Percentiles rank a stretch among this genome's conserved stretches.
These are phyloP conservation scores for Fraxinus quadrangulata DNA, from an alignment of 257 asterid species.

Conservation along the genomic window DNA sequence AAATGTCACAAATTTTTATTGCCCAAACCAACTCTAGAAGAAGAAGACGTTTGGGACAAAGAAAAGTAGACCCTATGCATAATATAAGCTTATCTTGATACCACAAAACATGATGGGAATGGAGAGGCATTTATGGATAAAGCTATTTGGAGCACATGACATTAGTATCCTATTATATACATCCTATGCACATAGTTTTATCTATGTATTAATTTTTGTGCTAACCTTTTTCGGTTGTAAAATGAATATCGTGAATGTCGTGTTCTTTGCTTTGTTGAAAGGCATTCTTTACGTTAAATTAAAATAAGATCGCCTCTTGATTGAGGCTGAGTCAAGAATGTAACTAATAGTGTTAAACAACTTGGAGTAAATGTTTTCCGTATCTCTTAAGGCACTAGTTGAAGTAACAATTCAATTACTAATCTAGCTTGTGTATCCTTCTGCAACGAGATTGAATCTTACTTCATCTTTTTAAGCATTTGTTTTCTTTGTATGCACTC, in stretches of 20 bases:
- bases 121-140: constrained; percentile 8
- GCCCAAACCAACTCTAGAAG: not conserved
- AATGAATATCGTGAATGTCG: too few relatives aligned
- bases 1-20: constrained; percentile 4
- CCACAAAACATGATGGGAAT: constrained; percentile 28
- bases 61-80: constrained; percentile 13
- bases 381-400: too few relatives aligned
- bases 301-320: too few relatives aligned
- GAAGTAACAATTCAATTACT: too few relatives aligned
- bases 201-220: not conserved
- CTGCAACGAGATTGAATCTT: too few relatives aligned
- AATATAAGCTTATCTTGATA: constrained; percentile 9
- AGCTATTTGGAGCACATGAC: constrained; percentile 23
- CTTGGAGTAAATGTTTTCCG: not conserved
- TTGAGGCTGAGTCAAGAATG: not conserved
- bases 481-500: too few relatives aligned
- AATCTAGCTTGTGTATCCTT: too few relatives aligned
- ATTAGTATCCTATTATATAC: not conserved
- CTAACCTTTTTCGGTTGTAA: too few relatives aligned
- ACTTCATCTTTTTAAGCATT: too few relatives aligned
- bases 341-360: not conserved
- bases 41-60: not conserved
- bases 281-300: too few relatives aligned
- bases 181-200: not conserved
- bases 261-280: not conserved